Conservation (phyloP, 768 basidiomycete genomes). For the Rhizopogon sp. region DNA sequence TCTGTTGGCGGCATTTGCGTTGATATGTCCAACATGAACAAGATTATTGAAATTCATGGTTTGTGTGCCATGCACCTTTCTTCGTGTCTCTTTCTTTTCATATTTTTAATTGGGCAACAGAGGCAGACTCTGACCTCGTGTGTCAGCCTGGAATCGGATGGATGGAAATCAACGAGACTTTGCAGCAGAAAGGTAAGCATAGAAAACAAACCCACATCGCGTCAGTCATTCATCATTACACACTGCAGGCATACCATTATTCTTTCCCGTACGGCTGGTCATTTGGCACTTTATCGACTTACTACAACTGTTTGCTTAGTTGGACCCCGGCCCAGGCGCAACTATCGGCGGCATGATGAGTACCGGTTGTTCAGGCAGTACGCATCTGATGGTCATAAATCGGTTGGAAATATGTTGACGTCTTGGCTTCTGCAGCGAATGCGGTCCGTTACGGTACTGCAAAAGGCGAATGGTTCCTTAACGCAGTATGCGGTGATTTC, state of each 20-base stretch:
- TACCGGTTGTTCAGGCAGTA: slow-evolving; percentile 84
- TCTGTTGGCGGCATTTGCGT: slow-evolving; percentile 66
- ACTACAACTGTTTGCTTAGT: slow-evolving; percentile 30
- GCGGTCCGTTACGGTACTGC: slow-evolving; percentile 87
- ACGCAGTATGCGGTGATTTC: slow-evolving; percentile 44
- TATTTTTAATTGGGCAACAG: slow-evolving; percentile 26
- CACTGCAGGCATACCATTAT: slow-evolving; percentile 62
- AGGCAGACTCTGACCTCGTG: slow-evolving; percentile 65
- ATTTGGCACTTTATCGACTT: background rate
- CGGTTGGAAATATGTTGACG: background rate
- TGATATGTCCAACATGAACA: slow-evolving; percentile 76
- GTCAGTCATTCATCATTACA: background rate
- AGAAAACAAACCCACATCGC: background rate
- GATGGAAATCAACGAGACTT: slow-evolving; percentile 65
- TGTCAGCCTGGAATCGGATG: slow-evolving; percentile 72
- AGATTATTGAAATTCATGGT: slow-evolving; percentile 73
- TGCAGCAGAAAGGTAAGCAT: slow-evolving; percentile 51
- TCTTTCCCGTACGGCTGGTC: slow-evolving; percentile 62
- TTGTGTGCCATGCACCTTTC: slow-evolving; percentile 8
- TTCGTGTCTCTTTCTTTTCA: background rate
- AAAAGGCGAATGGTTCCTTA: slow-evolving; percentile 87
- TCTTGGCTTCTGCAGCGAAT: slow-evolving; percentile 42
- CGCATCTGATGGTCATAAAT: slow-evolving; percentile 12
- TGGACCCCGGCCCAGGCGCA: slow-evolving; percentile 74
- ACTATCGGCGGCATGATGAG: slow-evolving; percentile 86